Base-by-base conservation (phyloP, 768 basidiomycete genomes). In the Calocybe cyanea region DNA sequence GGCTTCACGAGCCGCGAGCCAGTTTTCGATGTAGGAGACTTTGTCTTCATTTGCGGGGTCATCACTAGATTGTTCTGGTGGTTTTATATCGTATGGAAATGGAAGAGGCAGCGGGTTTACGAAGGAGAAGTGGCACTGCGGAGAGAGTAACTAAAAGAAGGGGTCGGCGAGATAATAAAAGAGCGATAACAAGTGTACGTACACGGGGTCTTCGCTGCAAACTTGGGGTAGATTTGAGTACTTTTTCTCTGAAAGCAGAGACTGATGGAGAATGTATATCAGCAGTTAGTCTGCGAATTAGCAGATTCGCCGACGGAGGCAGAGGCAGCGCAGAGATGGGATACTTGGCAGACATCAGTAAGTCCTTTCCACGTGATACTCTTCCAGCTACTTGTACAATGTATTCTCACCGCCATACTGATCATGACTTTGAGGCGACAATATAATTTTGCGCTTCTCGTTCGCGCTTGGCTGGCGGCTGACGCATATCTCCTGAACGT, bases 11-110 rank as follows among this genome's bases (percentile, higher is more conserved):
- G 73, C 68, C 10, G 69, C 59, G 28, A 95, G 74, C 85, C 91
- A 93, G 53, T 76, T 69, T 62, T 93, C 94, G 20, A 94, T 78
- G 54, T 83, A 76, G 2, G 68, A 73, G 0, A 67, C 73, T 57
- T 81, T 77, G 60, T 83, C 80, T n/a, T 71, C 63, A 7, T 60
- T 62, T 1, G 63, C 66, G 11, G 25, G 25, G 5, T 28, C 25
- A 14, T 74, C 69, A 5, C 34, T 42, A n/a, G 76, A 63, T 34
- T 74, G 71, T 24, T 70, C 70, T 11, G 75, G 78, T 0, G 77
- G 69, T 39, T 74, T 67, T 19, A 95, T 81, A 24, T 81, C 70
- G 63, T 86, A 92, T 0, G 94, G 95, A 64, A 96, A 97, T 2
- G 83, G 68, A 0, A 87, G 49, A 7, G 92, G 90, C 51, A 91